These are phyloP conservation scores for Salvia splendens DNA, from an alignment of 257 asterid species.

Conservation along the genomic window DNA sequence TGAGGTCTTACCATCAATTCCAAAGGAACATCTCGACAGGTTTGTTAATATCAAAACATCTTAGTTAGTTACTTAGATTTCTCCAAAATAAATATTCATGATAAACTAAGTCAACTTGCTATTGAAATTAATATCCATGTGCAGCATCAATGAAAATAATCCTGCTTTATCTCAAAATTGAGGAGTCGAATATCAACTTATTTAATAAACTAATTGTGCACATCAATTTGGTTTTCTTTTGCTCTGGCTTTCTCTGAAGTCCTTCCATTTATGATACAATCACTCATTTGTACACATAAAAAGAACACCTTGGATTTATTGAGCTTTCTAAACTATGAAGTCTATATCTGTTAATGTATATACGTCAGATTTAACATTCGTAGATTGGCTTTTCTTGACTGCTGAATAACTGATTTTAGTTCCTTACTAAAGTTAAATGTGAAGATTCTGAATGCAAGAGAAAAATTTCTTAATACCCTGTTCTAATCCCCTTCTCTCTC, in stretches of 20 bases:
- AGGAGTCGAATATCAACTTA: slow-evolving; percentile 10
- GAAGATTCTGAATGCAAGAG: neutral
- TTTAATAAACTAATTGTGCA: slow-evolving; percentile 7
- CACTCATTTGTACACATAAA: slow-evolving; percentile 20
- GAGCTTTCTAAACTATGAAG: slow-evolving; percentile 13
- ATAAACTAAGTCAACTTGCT: slow-evolving; percentile 18
- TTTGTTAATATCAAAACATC: slow-evolving; percentile 27
- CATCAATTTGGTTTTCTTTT: slow-evolving; percentile 18
- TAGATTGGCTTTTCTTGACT: neutral
- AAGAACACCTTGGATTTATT: neutral
- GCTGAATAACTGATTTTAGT: neutral
- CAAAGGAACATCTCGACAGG: slow-evolving; percentile 91
- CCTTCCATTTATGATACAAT: slow-evolving; percentile 11
- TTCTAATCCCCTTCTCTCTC: neutral
- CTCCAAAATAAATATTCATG: slow-evolving; percentile 10
- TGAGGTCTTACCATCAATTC: slow-evolving; percentile 79
- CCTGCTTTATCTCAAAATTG: slow-evolving; percentile 6
- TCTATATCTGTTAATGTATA: slow-evolving; percentile 5
- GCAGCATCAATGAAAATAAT: slow-evolving; percentile 20
- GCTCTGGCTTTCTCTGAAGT: slow-evolving; percentile 15
- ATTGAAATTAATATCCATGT: slow-evolving; percentile 10
- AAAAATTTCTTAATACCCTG: slow-evolving; percentile 4
- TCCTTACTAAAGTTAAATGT: slow-evolving; percentile 7
- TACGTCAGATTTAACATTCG: slow-evolving; percentile 12
- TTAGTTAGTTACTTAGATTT: slow-evolving; percentile 2